Percentiles rank a stretch among this genome's conserved stretches.
phyloP scores from a whole-genome alignment of 352 stramenopile genomes.

The Globisporangium uncinulatum region DNA sequence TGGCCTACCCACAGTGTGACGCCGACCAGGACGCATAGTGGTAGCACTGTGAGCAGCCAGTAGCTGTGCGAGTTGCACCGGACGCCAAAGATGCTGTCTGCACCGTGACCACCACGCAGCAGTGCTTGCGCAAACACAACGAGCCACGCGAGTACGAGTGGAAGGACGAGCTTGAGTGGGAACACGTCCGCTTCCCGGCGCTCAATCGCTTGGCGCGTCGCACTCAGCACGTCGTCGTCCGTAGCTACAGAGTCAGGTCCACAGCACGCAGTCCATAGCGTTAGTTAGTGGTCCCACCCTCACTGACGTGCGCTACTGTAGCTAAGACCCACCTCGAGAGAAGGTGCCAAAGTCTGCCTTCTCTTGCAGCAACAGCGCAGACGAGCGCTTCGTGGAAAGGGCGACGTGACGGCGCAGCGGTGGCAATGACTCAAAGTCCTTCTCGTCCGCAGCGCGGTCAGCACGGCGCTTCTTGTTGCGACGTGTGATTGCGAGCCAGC shows the following conservation, averaged over 20 bases:
- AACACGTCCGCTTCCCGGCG: constrained; percentile 43
- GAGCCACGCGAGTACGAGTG: constrained; percentile 62
- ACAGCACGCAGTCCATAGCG: too few relatives aligned
- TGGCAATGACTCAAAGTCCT: constrained; percentile 60
- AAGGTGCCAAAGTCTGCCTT: constrained; percentile 43
- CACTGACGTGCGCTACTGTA: too few relatives aligned
- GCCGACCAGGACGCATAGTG: constrained; percentile 66
- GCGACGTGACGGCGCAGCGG: constrained; percentile 17
- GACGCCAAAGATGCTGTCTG: constrained; percentile 85
- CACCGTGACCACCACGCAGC: constrained; percentile 65
- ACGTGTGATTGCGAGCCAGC: constrained; percentile 60
- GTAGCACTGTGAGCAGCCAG: constrained; percentile 89
- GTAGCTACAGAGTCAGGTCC: constrained; percentile 1
- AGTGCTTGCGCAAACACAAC: constrained; percentile 67
- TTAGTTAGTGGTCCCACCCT: too few relatives aligned
- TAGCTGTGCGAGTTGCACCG: constrained; percentile 90
- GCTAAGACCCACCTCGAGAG: constrained; percentile 1
- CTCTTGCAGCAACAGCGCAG: constrained; percentile 13
- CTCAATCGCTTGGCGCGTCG: constrained; percentile 41
- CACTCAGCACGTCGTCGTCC: constrained; percentile 32
- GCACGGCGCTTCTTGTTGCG: constrained; percentile 43
- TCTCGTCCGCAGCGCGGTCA: constrained; percentile 42
- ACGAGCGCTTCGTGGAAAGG: not conserved
- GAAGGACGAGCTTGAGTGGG: constrained; percentile 47
- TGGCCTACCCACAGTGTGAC: constrained; percentile 55